Evolutionary conservation across 1,284 basidiomycete genomes (phyloP).

Genomic region (Ustilago lituana): DNA sequence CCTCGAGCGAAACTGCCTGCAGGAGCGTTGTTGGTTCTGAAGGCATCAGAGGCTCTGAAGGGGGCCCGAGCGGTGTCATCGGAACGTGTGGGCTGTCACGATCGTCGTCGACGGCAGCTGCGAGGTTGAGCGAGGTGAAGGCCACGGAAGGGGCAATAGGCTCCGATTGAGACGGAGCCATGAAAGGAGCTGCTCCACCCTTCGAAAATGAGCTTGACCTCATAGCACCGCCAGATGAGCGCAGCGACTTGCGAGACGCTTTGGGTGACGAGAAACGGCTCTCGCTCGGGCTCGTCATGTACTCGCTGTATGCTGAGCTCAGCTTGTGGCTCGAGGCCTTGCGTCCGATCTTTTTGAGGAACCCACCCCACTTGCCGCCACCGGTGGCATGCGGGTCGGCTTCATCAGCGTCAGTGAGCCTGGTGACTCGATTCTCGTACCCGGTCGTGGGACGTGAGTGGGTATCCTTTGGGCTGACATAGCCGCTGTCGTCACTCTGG

Average conservation of each 20-base stretch:
- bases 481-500: conserved; percentile 22
- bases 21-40: not conserved
- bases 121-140: conserved; percentile 17
- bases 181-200: conserved; percentile 9
- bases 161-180: conserved; percentile 30
- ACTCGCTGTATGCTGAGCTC: conserved; percentile 10
- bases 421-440: conserved; percentile 14
- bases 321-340: conserved; percentile 44
- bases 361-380: conserved; percentile 44
- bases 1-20: conserved; percentile 16
- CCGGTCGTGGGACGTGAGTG: conserved; percentile 13
- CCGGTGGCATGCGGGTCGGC: conserved; percentile 6
- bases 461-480: conserved; percentile 14
- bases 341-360: conserved; percentile 52
- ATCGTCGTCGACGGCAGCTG: conserved; percentile 7
- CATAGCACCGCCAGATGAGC: conserved; percentile 11
- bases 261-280: conserved; percentile 33
- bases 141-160: conserved; percentile 8
- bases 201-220: conserved; percentile 17
- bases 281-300: conserved; percentile 15
- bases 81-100: conserved; percentile 3
- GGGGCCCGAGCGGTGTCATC: conserved; percentile 23
- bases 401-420: conserved; percentile 8
- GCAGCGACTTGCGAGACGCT: conserved; percentile 22
- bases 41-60: conserved; percentile 6